A percentile compares a stretch with the other conserved stretches of the same genome.
Conservation (phyloP, 176 grass and related monocot species). For the Aegilops sharonensis region DNA sequence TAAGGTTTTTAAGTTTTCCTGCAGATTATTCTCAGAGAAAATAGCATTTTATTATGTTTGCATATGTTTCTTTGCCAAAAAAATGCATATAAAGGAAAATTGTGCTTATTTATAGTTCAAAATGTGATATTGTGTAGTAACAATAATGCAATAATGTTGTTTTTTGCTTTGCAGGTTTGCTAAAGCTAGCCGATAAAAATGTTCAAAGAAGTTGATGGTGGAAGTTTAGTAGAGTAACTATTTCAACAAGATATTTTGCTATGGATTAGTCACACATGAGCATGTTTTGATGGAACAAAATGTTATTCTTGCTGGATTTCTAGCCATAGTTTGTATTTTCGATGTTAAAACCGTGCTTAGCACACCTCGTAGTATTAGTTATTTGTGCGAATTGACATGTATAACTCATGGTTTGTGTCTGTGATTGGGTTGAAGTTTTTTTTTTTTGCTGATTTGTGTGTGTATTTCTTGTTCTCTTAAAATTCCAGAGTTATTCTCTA, state of each 20-base stretch:
- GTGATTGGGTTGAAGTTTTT: background rate
- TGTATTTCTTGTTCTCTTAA: background rate
- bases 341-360: background rate
- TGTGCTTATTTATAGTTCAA: background rate
- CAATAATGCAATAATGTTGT: background rate
- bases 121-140: background rate
- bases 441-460: background rate
- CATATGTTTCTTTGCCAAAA: background rate
- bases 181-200: background rate
- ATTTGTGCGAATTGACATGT: background rate
- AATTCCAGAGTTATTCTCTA: too few relatives aligned
- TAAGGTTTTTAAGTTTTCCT: too few relatives aligned
- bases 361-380: background rate
- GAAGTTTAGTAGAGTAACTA: background rate
- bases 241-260: background rate
- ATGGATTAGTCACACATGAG: background rate
- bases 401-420: background rate
- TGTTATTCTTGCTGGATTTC: background rate
- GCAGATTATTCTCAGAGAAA: too few relatives aligned
- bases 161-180: background rate
- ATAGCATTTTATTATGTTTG: background rate
- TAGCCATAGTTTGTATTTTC: background rate
- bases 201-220: background rate
- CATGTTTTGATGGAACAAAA: background rate
- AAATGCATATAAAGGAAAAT: background rate